Percentiles rank a stretch among this genome's conserved stretches.
Conservation (phyloP, 2,329 filamentous ascomycete genomes). For the Lecanicillium sp. region DNA sequence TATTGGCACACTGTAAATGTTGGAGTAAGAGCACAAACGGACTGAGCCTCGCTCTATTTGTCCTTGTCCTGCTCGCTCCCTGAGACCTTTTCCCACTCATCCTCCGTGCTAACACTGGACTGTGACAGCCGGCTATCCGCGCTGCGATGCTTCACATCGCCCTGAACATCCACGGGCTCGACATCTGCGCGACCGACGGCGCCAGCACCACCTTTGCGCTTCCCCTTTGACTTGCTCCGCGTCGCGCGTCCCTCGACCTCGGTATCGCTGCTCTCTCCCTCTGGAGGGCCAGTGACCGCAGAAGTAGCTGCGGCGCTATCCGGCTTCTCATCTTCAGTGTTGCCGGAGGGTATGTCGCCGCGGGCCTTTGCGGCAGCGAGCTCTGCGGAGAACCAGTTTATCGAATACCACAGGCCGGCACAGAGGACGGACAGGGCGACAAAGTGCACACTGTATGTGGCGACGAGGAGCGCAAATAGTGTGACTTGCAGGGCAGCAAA, state of each 20-base stretch:
- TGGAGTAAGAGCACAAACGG: too few relatives aligned
- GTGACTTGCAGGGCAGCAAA: constrained; percentile 81
- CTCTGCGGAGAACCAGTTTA: constrained; percentile 92
- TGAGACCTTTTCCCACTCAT: constrained; percentile 95
- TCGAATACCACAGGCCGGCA: constrained; percentile 79
- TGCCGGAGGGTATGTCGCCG: constrained; percentile 18
- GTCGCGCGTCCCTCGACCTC: constrained; percentile 33
- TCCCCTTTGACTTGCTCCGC: constrained; percentile 12
- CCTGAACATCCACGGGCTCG: constrained; percentile 32
- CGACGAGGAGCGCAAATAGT: constrained; percentile 66
- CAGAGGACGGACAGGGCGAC: constrained; percentile 71
- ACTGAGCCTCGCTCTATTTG: constrained; percentile 25
- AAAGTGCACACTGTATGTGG: constrained; percentile 86
- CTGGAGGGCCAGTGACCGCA: constrained; percentile 10
- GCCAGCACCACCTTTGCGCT: constrained; percentile 11
- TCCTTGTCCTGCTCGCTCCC: constrained; percentile 58
- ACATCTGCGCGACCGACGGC: constrained; percentile 27
- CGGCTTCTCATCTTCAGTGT: constrained; percentile 17
- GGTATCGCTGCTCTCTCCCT: constrained; percentile 30
- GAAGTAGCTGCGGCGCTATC: constrained; percentile 23
- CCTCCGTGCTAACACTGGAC: constrained; percentile 71
- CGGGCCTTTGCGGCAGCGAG: constrained; percentile 34
- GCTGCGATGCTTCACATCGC: constrained; percentile 42
- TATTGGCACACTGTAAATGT: too few relatives aligned
- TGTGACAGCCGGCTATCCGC: constrained; percentile 27